These are phyloP conservation scores for Tritrichomonas musculus DNA, from an alignment of 208 protist species.

Conservation along the genomic window DNA sequence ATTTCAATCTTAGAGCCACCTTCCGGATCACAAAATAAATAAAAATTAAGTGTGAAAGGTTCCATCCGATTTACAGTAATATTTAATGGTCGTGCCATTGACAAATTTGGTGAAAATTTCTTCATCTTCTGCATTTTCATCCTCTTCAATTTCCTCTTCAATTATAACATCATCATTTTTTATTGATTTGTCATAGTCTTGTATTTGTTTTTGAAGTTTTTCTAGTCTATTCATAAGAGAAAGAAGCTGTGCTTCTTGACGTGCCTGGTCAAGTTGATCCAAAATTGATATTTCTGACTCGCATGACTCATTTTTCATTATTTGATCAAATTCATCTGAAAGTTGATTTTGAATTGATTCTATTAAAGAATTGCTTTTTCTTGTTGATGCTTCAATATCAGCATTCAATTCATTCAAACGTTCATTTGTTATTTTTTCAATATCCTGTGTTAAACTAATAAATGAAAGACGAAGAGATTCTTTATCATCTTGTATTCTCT, in stretches of 20 bases:
- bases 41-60: too few relatives aligned
- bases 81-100: background rate
- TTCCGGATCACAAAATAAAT: too few relatives aligned
- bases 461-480: background rate
- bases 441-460: background rate
- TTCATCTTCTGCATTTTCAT: background rate
- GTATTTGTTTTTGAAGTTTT: background rate
- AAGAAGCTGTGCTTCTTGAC: background rate
- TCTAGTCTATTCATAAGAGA: background rate
- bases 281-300: background rate
- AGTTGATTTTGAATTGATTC: background rate
- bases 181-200: background rate
- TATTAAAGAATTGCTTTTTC: background rate
- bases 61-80: too few relatives aligned
- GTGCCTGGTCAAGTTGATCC: background rate
- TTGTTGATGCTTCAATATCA: background rate
- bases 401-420: background rate
- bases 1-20: too few relatives aligned
- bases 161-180: too few relatives aligned
- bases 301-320: background rate
- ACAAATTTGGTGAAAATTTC: background rate
- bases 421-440: background rate
- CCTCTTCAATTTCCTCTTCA: background rate
- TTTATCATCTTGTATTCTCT: background rate
- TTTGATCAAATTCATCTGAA: background rate